A percentile compares a stretch with the other conserved stretches of the same genome.
These are phyloP conservation scores for Orbilia brochopaga DNA, from an alignment of 2,329 filamentous ascomycete genomes.

Conservation along the genomic window DNA sequence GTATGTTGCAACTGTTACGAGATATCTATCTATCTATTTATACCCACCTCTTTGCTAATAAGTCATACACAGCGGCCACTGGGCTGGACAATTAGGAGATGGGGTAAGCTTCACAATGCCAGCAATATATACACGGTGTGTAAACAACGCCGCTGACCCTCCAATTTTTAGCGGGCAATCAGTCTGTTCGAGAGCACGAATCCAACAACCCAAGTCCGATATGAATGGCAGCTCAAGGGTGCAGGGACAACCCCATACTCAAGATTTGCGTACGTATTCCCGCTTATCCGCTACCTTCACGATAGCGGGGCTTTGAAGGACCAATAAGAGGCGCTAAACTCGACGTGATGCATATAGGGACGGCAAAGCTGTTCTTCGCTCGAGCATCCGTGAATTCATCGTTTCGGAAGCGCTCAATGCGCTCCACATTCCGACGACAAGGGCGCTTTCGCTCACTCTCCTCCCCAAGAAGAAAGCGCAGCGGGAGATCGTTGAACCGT, in stretches of 20 bases:
- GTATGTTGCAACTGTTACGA: constrained; percentile 8
- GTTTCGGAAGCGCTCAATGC: constrained; percentile 88
- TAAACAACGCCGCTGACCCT: constrained; percentile 14
- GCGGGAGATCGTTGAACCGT: constrained; percentile 82
- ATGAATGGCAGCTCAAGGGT: constrained; percentile 93
- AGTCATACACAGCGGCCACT: constrained; percentile 67
- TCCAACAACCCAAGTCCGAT: constrained; percentile 71
- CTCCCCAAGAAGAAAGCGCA: constrained; percentile 74
- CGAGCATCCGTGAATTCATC: constrained; percentile 91
- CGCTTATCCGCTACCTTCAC: not conserved
- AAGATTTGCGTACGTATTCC: constrained; percentile 71
- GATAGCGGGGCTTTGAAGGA: too few species aligned
- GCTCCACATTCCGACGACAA: constrained; percentile 81
- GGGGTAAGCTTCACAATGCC: constrained; percentile 61
- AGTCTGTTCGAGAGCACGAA: constrained; percentile 90
- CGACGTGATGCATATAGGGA: constrained; percentile 61
- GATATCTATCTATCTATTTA: not conserved
- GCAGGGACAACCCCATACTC: constrained; percentile 93
- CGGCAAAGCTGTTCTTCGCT: constrained; percentile 88
- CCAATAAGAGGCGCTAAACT: not conserved
- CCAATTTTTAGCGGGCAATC: constrained; percentile 70
- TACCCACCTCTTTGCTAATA: not conserved
- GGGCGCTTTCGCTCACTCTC: constrained; percentile 81
- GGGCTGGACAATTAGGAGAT: constrained; percentile 95
- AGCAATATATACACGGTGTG: not conserved